Base-by-base conservation (phyloP, 75 land plant genomes). In the Pinus tabuliformis region DNA sequence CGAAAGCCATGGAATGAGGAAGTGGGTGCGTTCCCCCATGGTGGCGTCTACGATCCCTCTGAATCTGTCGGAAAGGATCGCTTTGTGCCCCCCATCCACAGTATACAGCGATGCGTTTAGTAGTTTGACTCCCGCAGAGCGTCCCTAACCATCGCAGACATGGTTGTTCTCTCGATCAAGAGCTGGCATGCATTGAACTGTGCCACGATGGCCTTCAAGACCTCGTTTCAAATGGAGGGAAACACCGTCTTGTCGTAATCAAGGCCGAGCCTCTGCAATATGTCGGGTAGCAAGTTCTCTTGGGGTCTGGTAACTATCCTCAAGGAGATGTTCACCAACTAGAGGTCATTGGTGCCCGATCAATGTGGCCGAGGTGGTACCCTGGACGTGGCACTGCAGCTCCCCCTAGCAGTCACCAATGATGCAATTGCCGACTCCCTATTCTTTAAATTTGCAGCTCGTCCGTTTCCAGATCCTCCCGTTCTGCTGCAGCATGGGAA, bases 1-100 rank as follows among this genome's bases (percentile, higher is more conserved):
- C 86, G 91, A 94, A 33, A 95, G 88, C 85, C 79, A 76, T 2
- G 98, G 98, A 70, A 95, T 77, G 58, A 89, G 81, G 64, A 93
- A 89, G 70, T 95, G 98, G 37, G 98, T 95, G 13, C 97, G 96
- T 75, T 95, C 97, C 5, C 89, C 94, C 28, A 85, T 82, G 16
- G 89, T 85, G 18, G 84, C 83, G 54, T 88, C 89, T 42, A 91
- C 75, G 14, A 95, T 90, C 0, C 98, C 98, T 11, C 98, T 88
- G 78, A 93, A 82, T 2, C 96, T 90, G 74, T 95, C 98, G 83
- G 93, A 95, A 45, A 95, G 60, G 57, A 95, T 94, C 24, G 97
- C 97, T 24, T 89, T 81, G 77, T 95, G 76, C 15, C 98, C 98
- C n/a, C 98, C 98, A 73, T 95, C 98, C 54, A 95, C 98, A 12